A percentile compares a stretch with the other conserved stretches of the same genome.
Conservation (phyloP, 2,329 filamentous ascomycete genomes). For the Cryphonectria parasitica region DNA sequence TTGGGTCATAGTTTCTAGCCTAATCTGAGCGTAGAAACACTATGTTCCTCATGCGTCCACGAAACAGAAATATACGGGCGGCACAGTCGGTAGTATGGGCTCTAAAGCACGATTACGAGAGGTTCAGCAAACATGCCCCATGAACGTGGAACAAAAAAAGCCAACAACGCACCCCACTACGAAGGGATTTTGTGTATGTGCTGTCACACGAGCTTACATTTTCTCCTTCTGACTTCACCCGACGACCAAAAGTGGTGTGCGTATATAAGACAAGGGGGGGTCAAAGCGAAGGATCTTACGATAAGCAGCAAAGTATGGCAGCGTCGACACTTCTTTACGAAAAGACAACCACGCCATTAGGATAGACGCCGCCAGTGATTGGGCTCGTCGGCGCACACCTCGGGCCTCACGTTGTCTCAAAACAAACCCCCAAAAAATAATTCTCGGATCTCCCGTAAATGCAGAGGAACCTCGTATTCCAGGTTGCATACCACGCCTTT, state of each 20-base stretch:
- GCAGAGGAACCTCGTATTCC: conserved; percentile 10
- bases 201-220: neutral
- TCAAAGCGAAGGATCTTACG: neutral
- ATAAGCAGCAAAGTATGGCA: neutral
- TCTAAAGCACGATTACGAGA: neutral
- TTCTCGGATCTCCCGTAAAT: neutral
- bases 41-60: neutral
- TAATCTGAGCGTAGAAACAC: neutral
- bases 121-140: neutral
- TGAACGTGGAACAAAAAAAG: neutral
- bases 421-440: neutral
- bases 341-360: neutral
- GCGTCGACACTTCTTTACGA: neutral
- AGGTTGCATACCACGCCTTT: neutral
- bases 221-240: neutral
- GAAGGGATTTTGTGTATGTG: neutral
- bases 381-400: neutral
- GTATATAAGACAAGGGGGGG: neutral
- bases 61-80: neutral
- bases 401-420: neutral
- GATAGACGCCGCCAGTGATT: neutral
- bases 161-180: too few species aligned
- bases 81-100: neutral
- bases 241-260: neutral
- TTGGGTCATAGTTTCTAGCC: neutral